Evolutionary conservation across 73 alveolate genomes (phyloP).

Genomic region (Tetrahymena thermophila): DNA sequence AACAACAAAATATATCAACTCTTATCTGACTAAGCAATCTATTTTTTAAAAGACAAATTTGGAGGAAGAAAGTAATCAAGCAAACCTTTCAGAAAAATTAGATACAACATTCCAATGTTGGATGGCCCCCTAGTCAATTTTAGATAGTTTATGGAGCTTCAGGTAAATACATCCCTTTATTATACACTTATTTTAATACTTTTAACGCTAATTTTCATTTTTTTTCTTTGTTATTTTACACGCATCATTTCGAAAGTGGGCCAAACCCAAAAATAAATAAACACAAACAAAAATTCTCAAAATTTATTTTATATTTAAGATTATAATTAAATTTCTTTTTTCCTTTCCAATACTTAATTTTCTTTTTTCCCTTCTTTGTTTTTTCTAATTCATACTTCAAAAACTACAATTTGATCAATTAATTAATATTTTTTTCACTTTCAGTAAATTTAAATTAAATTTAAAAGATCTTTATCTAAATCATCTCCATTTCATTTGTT

Average conservation of each 20-base stretch:
- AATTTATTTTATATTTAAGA: background rate
- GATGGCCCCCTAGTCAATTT: background rate
- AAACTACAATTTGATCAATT: background rate
- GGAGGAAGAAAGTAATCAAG: background rate
- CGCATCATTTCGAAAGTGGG: conserved; percentile 1
- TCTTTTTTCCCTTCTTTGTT: background rate
- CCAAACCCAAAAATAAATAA: background rate
- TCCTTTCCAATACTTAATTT: background rate
- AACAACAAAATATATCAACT: background rate
- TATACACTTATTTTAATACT: background rate
- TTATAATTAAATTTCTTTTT: background rate
- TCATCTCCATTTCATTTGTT: too few relatives aligned
- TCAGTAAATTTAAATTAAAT: too few relatives aligned
- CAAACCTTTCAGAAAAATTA: background rate
- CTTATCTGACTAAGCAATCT: background rate
- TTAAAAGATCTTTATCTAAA: background rate
- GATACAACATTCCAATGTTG: background rate
- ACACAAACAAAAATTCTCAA: background rate
- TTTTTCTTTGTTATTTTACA: background rate
- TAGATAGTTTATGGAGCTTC: background rate
- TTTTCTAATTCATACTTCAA: background rate
- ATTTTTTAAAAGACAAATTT: background rate
- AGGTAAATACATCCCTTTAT: background rate
- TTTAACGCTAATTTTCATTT: background rate
- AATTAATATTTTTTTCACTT: background rate